phyloP scores from a whole-genome alignment of 129 eudicot species.

The Centella asiatica region DNA sequence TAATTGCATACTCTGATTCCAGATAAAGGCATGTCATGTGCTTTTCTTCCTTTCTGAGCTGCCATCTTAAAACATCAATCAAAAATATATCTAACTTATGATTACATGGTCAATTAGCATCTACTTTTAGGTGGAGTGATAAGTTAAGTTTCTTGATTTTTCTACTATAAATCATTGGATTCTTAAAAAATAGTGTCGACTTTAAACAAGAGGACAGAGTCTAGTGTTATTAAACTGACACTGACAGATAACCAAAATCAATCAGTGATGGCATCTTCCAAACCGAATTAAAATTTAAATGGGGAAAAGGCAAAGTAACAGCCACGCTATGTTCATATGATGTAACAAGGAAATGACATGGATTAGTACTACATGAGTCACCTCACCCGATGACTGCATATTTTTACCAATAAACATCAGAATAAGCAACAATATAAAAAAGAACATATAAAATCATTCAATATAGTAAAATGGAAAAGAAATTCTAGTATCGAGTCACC shows the following conservation, averaged over 20 bases:
- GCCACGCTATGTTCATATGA: constrained; percentile 3
- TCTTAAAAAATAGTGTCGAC: constrained; percentile 16
- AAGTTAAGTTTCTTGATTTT: constrained; percentile 10
- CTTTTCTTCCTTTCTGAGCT: neutral
- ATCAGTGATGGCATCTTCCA: constrained; percentile 32
- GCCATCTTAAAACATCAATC: constrained; percentile 16
- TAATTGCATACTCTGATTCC: neutral
- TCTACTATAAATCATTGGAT: constrained; percentile 24
- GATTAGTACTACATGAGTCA: constrained; percentile 14
- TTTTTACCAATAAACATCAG: constrained; percentile 22
- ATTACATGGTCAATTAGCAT: constrained; percentile 13
- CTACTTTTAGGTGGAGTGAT: neutral
- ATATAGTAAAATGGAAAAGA: neutral
- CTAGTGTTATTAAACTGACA: constrained; percentile 15
- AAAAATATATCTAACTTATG: constrained; percentile 7
- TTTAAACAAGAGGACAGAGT: constrained; percentile 17
- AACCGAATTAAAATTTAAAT: constrained; percentile 22
- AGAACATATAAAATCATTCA: neutral
- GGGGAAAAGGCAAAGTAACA: constrained; percentile 2
- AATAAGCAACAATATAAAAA: neutral
- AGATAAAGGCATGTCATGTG: neutral
- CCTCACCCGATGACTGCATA: constrained; percentile 26
- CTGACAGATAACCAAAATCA: constrained; percentile 25
- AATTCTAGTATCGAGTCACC: neutral
- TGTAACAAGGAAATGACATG: constrained; percentile 12